Percentiles rank a stretch among this genome's conserved stretches.
Conservation (phyloP, 805 yeast genomes). For the Kuraishia piskuri region DNA sequence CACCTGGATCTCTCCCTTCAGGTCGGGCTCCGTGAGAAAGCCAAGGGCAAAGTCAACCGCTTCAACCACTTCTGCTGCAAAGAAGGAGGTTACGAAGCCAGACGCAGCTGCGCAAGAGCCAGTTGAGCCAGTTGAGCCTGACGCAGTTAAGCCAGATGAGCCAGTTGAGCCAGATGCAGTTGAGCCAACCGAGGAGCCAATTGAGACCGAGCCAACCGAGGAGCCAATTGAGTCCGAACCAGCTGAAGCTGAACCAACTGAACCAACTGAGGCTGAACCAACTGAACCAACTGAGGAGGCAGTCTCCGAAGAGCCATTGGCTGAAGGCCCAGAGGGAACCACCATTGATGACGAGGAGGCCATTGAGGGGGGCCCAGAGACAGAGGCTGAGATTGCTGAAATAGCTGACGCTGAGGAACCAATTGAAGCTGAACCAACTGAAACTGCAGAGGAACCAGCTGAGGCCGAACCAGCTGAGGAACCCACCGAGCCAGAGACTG, state of each 20-base stretch:
- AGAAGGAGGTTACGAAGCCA: neutral
- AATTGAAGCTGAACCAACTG: conserved; percentile 4
- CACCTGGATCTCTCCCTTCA: conserved; percentile 21
- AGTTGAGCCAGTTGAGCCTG: conserved; percentile 1
- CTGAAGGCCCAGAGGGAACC: conserved; percentile 3
- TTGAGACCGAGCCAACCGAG: neutral
- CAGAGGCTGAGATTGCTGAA: conserved; percentile 7
- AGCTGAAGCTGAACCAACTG: conserved; percentile 1
- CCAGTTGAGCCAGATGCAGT: neutral
- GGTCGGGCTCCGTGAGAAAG: conserved; percentile 9
- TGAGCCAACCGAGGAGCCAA: conserved; percentile 1
- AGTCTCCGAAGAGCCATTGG: neutral
- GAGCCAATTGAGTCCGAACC: neutral
- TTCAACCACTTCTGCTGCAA: conserved; percentile 1
- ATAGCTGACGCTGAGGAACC: conserved; percentile 6
- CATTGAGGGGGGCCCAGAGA: conserved; percentile 2
- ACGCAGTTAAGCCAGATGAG: neutral
- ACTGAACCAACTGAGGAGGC: neutral
- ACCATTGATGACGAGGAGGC: conserved; percentile 3
- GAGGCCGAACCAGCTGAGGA: conserved; percentile 2
- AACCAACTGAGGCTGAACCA: neutral
- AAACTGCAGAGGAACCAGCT: conserved; percentile 1
- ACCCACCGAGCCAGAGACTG: conserved; percentile 2
- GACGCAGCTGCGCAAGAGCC: neutral
- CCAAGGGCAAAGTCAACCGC: conserved; percentile 2